Evolutionary conservation across 2,329 filamentous ascomycete genomes (phyloP), one percentile per base, ranked within the genome.

Genomic region (Celoporthe dispersa): DNA sequence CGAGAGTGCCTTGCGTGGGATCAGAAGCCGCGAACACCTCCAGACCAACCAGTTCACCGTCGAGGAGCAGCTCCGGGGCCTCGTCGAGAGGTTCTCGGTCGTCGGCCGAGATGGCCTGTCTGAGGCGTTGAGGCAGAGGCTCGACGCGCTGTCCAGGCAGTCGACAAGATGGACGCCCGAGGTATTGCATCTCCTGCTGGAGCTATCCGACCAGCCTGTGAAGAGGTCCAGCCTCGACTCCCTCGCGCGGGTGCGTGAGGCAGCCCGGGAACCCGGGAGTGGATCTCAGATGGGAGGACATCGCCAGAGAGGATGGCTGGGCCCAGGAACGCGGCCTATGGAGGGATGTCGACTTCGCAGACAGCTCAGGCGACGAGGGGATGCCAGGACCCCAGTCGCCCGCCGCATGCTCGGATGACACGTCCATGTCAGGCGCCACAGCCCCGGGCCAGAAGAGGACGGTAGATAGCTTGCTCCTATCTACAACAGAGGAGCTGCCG

Each of bases 11-110:
- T 75, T 90, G 39, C 84, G 84, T 39, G 83, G 77, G 62, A 78
- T 91, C 48, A 86, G 85, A 64, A 80, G 85, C 41, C 84, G 89
- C 73, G 86, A 80, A 62, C 88, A 87, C 77, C 82, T 87, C 44
- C 87, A 91, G 51, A 93, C 91, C 1, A 93, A 95, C 76, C 91
- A 93, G 74, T 94, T 94, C 76, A 89, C 92, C 60, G 87, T 94
- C 28, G 82, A 86, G 53, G 85, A 86, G 51, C 86, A 85, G 48
- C 83, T 95, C 1, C 84, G 88, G 64, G 92, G 92, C 0, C 84
- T 98, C 2, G 91, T 94, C 74, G 96, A 98, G 81, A 94, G 95
- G 75, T 96, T 98, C 75, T 87, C 90, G 41, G 86, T 98, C 67
- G 86, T 93, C 63, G 91, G 92, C 76, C 89, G 92, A 72, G 94